Percentiles rank a stretch among this genome's conserved stretches.
phyloP scores from a whole-genome alignment of 2,329 filamentous ascomycete genomes.

The Beauveria pseudobassiana region DNA sequence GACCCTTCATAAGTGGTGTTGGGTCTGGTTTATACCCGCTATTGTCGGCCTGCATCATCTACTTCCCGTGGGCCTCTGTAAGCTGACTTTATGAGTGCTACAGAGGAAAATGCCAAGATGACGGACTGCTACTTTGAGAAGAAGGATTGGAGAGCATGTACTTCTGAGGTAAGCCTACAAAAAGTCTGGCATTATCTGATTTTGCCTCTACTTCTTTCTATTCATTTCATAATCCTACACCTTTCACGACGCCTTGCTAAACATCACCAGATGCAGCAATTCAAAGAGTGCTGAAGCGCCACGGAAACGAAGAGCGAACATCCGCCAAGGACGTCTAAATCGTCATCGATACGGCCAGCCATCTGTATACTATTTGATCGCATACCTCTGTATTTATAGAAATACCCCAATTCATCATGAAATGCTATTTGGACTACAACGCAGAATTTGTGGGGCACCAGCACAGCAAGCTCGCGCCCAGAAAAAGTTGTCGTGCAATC shows the following conservation, averaged over 20 bases:
- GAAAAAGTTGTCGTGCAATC: background rate
- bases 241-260: background rate
- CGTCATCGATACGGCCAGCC: background rate
- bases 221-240: background rate
- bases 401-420: background rate
- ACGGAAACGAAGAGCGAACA: conserved; percentile 81
- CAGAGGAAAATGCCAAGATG: conserved; percentile 83
- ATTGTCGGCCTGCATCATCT: background rate
- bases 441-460: background rate
- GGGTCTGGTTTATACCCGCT: background rate
- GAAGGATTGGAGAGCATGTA: conserved; percentile 90
- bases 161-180: conserved; percentile 63
- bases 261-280: conserved; percentile 68
- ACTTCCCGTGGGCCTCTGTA: background rate
- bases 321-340: conserved; percentile 57
- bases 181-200: background rate
- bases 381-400: background rate
- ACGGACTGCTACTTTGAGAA: conserved; percentile 95
- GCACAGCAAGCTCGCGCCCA: background rate
- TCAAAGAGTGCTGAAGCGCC: conserved; percentile 82
- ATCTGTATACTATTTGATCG: background rate
- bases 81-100: background rate
- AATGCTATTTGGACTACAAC: background rate
- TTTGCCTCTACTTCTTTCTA: background rate
- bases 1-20: background rate